A percentile compares a stretch with the other conserved stretches of the same genome.
These are phyloP conservation scores for Cyberlindnera amylophila DNA, from an alignment of 805 yeast species.

Conservation along the genomic window DNA sequence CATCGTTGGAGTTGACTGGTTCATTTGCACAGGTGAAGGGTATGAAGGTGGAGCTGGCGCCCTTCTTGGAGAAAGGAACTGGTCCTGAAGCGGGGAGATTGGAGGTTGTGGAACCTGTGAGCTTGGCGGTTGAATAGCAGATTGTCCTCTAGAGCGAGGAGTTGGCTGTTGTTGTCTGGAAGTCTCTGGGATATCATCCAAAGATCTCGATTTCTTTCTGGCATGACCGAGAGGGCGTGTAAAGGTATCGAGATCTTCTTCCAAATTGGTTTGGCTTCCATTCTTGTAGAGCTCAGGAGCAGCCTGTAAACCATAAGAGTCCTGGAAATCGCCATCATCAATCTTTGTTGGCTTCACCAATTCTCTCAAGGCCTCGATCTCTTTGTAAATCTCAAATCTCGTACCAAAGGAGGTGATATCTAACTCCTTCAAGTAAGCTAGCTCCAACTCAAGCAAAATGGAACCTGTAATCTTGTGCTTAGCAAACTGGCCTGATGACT, in stretches of 20 bases:
- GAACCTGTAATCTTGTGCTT: constrained; percentile 87
- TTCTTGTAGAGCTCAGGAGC: constrained; percentile 17
- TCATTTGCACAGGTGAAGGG: constrained; percentile 39
- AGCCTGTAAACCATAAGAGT: constrained; percentile 14
- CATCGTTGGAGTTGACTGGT: constrained; percentile 21
- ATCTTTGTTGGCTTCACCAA: constrained; percentile 11
- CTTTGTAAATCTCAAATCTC: constrained; percentile 86
- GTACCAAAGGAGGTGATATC: constrained; percentile 94
- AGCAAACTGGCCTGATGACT: constrained; percentile 74
- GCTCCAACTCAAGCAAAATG: constrained; percentile 79
- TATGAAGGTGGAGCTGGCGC: constrained; percentile 67
- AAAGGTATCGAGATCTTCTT: constrained; percentile 17
- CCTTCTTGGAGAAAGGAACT: constrained; percentile 63
- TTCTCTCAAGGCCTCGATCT: constrained; percentile 63
- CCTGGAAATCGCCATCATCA: constrained; percentile 7
- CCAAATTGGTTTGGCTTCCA: constrained; percentile 6
- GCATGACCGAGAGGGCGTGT: constrained; percentile 35
- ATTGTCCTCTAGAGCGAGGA: constrained; percentile 5
- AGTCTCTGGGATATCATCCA: constrained; percentile 39
- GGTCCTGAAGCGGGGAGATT: constrained; percentile 18
- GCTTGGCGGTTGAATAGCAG: constrained; percentile 17
- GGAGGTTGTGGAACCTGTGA: constrained; percentile 17
- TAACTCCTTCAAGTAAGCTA: constrained; percentile 82
- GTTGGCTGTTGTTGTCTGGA: constrained; percentile 7
- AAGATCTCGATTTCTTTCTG: constrained; percentile 48